These are phyloP conservation scores for Babesia sp. DNA, from an alignment of 169 alveolate genomes.

Conservation along the genomic window DNA sequence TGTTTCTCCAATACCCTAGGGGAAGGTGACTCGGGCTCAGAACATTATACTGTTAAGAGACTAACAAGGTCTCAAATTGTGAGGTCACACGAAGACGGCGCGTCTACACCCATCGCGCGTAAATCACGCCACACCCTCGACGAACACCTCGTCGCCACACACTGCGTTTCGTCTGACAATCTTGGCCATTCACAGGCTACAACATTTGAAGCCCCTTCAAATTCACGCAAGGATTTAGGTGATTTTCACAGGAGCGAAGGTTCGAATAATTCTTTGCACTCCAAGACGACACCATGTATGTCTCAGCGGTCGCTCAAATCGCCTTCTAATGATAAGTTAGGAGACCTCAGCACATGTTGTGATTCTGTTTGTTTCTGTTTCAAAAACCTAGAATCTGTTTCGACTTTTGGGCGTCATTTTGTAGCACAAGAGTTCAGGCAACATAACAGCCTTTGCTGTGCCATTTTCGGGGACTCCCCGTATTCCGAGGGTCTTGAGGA, in stretches of 20 bases:
- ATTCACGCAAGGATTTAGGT: slow-evolving; percentile 4
- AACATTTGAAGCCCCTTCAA: slow-evolving; percentile 19
- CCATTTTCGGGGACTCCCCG: slow-evolving; percentile 17
- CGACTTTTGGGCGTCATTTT: slow-evolving; percentile 24
- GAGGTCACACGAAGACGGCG: slow-evolving; percentile 46
- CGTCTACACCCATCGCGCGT: slow-evolving; percentile 62
- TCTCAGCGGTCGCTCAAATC: slow-evolving; percentile 26
- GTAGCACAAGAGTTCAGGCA: slow-evolving; percentile 22
- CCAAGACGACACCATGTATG: slow-evolving; percentile 23
- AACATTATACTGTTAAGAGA: slow-evolving; percentile 31
- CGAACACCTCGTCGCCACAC: slow-evolving; percentile 27
- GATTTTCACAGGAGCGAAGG: not conserved
- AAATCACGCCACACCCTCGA: slow-evolving; percentile 22
- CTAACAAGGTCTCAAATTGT: slow-evolving; percentile 45
- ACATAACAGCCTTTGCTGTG: slow-evolving; percentile 9
- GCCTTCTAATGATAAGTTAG: not conserved
- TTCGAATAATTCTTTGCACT: slow-evolving; percentile 13
- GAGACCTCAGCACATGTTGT: not conserved
- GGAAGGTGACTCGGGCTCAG: slow-evolving; percentile 42
- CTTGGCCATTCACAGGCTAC: slow-evolving; percentile 24
- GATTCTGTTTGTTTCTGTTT: slow-evolving; percentile 17
- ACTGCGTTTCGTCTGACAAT: slow-evolving; percentile 31
- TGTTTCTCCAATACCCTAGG: slow-evolving; percentile 56
- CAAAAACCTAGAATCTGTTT: slow-evolving; percentile 11
- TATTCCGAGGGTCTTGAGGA: slow-evolving; percentile 9